phyloP scores from a whole-genome alignment of 306 rosid species.

The Lathyrus oleraceus region DNA sequence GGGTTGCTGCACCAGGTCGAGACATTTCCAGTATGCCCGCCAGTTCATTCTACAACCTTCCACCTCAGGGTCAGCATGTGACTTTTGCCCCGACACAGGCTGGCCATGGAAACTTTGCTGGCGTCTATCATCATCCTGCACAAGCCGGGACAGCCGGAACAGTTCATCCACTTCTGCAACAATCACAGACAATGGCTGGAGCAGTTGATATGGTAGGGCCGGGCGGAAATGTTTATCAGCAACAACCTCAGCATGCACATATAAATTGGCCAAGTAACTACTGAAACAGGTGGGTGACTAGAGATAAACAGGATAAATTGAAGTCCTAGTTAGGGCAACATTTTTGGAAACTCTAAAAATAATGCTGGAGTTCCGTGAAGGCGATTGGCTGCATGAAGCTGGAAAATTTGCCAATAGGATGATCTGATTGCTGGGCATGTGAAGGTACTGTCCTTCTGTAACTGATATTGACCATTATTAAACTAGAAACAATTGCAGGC shows the following conservation, averaged over 20 bases:
- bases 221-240: constrained; percentile 88
- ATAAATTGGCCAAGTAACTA: constrained; percentile 95
- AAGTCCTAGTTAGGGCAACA: constrained; percentile 42
- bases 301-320: constrained; percentile 48
- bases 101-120: constrained; percentile 76
- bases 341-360: constrained; percentile 54
- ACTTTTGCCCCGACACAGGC: constrained; percentile 88
- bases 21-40: constrained; percentile 75
- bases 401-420: constrained; percentile 54
- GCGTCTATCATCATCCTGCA: constrained; percentile 85
- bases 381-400: constrained; percentile 56
- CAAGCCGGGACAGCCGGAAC: constrained; percentile 74
- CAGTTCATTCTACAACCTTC: constrained; percentile 88
- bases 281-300: constrained; percentile 47
- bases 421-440: constrained; percentile 78
- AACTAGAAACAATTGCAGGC: constrained; percentile 69
- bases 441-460: constrained; percentile 67
- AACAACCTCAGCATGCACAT: constrained; percentile 80
- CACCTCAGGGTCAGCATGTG: constrained; percentile 87
- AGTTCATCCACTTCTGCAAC: constrained; percentile 92
- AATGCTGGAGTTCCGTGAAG: constrained; percentile 52
- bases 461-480: constrained; percentile 69
- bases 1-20: constrained; percentile 93
- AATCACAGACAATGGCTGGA: constrained; percentile 91
- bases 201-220: constrained; percentile 93